Conservation (phyloP, 2,329 filamentous ascomycete genomes). For the Xylariales sp. region DNA sequence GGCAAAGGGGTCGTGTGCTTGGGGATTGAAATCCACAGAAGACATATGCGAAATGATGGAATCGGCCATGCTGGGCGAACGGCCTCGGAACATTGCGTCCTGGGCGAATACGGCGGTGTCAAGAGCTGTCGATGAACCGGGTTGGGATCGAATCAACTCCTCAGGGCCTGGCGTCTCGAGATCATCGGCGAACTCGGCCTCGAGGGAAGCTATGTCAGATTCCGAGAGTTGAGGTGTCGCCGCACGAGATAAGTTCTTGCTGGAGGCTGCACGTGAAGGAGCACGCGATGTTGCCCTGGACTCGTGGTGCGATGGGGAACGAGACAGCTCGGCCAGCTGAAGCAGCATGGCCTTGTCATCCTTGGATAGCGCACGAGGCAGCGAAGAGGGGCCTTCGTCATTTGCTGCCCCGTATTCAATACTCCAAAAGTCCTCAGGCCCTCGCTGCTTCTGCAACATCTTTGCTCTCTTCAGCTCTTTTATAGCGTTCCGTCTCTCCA, state of each 20-base stretch:
- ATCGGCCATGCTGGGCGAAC: conserved; percentile 77
- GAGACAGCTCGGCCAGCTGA: conserved; percentile 13
- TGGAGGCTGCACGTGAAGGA: conserved; percentile 44
- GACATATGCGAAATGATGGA: conserved; percentile 71
- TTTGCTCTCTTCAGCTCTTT: conserved; percentile 55
- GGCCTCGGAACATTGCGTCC: conserved; percentile 54
- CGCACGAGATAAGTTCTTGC: conserved; percentile 32
- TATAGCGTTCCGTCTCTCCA: conserved; percentile 54
- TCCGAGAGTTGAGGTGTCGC: conserved; percentile 28
- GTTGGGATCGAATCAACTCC: conserved; percentile 48
- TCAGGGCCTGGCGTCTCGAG: conserved; percentile 49
- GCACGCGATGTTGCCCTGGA: conserved; percentile 38
- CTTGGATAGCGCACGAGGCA: conserved; percentile 15
- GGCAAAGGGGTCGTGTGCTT: conserved; percentile 62
- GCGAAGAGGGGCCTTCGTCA: conserved; percentile 42
- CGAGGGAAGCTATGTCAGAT: conserved; percentile 25
- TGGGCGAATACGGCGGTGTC: conserved; percentile 71
- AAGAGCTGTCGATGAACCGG: conserved; percentile 53
- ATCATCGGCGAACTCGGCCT: conserved; percentile 41
- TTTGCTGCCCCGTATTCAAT: conserved; percentile 69
- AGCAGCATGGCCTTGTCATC: conserved; percentile 14
- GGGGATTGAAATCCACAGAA: conserved; percentile 54
- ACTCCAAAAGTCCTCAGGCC: conserved; percentile 71
- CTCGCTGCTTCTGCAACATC: conserved; percentile 44
- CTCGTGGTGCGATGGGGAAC: conserved; percentile 15